A percentile compares a stretch with the other conserved stretches of the same genome.
These are phyloP conservation scores for Dictyostelium purpureum DNA, from an alignment of 78 protist species.

Conservation along the genomic window DNA sequence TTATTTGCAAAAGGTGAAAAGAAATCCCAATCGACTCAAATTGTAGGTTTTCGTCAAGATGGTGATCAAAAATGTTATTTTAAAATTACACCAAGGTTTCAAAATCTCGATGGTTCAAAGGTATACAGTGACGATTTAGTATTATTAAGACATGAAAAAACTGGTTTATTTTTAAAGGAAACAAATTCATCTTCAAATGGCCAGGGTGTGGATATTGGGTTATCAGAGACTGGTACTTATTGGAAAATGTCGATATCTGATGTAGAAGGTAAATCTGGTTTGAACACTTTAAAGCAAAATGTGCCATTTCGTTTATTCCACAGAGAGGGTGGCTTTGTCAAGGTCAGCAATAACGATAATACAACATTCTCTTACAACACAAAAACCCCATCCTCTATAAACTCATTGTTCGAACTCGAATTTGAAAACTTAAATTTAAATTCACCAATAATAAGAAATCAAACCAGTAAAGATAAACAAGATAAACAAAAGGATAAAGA, in stretches of 20 bases:
- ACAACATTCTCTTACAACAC: conserved; percentile 67
- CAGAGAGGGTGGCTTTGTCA: conserved; percentile 68
- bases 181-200: conserved; percentile 32
- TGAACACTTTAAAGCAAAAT: conserved; percentile 8
- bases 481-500: not conserved
- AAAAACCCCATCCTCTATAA: conserved; percentile 47
- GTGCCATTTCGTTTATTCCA: conserved; percentile 76
- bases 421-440: conserved; percentile 4
- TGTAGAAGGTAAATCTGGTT: conserved; percentile 57
- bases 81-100: conserved; percentile 46
- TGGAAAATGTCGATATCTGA: conserved; percentile 52
- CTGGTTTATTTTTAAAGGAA: conserved; percentile 40
- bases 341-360: conserved; percentile 11
- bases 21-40: not conserved
- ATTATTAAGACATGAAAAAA: conserved; percentile 53
- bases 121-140: conserved; percentile 43
- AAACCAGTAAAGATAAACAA: too few species aligned
- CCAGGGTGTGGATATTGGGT: conserved; percentile 47
- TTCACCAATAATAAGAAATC: not conserved
- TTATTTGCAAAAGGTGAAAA: conserved; percentile 47
- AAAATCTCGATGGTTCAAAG: conserved; percentile 22
- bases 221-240: conserved; percentile 35
- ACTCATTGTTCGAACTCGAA: conserved; percentile 61
- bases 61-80: conserved; percentile 75
- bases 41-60: conserved; percentile 49